Conservation (phyloP, 2,329 filamentous ascomycete genomes). For the Beauveria varroae region DNA sequence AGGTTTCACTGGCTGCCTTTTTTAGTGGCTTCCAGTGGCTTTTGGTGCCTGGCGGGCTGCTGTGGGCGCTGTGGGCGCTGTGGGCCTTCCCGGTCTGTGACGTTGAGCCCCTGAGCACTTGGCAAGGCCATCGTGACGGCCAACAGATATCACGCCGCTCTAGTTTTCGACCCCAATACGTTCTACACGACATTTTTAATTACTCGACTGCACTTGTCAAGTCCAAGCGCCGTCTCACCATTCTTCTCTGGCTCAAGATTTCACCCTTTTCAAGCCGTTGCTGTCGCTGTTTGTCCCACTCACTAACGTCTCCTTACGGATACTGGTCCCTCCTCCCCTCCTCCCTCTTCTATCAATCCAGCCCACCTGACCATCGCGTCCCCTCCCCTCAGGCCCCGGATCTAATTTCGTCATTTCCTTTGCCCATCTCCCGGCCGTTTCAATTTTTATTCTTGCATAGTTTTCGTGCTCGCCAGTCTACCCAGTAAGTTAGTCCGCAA, state of each 20-base stretch:
- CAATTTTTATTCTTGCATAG: constrained; percentile 5
- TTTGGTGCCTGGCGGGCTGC: background rate
- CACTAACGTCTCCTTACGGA: background rate
- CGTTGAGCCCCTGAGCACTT: background rate
- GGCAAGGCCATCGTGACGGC: too few species aligned
- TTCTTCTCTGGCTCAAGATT: too few species aligned
- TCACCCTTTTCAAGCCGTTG: too few species aligned
- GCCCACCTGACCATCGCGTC: background rate
- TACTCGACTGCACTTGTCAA: too few species aligned
- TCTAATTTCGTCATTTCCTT: constrained; percentile 12
- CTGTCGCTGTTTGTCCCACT: background rate
- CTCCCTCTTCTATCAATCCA: background rate
- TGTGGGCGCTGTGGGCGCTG: background rate
- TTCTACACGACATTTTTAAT: background rate
- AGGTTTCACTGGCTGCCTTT: background rate
- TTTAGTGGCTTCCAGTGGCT: background rate
- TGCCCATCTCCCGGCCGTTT: constrained; percentile 5
- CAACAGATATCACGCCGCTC: background rate
- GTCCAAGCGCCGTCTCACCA: too few species aligned
- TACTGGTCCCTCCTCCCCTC: background rate
- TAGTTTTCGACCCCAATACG: background rate
- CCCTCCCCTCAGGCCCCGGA: background rate
- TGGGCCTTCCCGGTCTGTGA: background rate
- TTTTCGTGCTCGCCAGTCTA: background rate
- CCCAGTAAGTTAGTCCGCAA: background rate